Percentiles rank a stretch among this genome's conserved stretches.
These are phyloP conservation scores for Talaromyces sp. DNA, from an alignment of 2,329 filamentous ascomycete species.

Conservation along the genomic window DNA sequence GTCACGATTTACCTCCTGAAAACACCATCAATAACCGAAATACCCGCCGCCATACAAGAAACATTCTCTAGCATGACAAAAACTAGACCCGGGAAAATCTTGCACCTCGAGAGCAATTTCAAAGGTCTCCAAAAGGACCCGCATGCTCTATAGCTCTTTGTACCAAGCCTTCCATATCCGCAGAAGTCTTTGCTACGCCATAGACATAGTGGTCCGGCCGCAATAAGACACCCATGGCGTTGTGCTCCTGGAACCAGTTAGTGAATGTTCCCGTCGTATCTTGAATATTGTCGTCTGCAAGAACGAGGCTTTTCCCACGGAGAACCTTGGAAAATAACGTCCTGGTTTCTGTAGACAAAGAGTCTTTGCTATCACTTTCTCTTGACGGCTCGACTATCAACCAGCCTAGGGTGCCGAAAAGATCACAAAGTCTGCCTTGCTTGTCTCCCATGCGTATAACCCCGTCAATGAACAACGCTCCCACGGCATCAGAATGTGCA, in stretches of 20 bases:
- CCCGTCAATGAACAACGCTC: background rate
- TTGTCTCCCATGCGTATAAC: background rate
- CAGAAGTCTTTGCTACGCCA: background rate
- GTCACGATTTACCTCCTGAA: background rate
- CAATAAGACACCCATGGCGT: background rate
- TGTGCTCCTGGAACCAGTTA: background rate
- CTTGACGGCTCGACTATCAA: background rate
- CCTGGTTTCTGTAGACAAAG: background rate
- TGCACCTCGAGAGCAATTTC: background rate
- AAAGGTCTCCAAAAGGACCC: background rate
- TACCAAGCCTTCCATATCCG: background rate
- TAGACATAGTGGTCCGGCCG: constrained; percentile 1
- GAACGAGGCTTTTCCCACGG: background rate
- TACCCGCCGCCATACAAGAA: background rate
- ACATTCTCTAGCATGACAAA: too few species aligned
- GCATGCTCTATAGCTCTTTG: background rate
- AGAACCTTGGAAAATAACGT: background rate
- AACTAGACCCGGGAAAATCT: background rate
- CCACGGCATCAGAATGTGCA: background rate
- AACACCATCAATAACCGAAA: background rate
- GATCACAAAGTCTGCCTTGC: background rate
- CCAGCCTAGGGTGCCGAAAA: background rate
- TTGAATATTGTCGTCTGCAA: background rate
- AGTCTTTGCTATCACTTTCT: background rate
- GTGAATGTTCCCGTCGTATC: background rate